Percentiles rank a stretch among this genome's conserved stretches.
Conservation (phyloP, 306 rosid genomes). For the Quercus bicolor region DNA sequence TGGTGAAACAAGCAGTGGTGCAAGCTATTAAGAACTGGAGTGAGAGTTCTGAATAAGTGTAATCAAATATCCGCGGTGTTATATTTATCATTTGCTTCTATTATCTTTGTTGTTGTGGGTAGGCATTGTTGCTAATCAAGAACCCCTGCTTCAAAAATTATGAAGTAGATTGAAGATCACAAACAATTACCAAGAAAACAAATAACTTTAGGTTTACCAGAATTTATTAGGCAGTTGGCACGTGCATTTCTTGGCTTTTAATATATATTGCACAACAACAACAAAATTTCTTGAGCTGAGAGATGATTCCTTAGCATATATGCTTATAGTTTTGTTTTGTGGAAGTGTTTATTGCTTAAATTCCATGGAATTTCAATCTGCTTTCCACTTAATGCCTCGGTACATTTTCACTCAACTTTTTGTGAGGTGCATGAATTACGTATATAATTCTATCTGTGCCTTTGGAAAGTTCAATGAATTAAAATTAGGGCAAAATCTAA, state of each 20-base stretch:
- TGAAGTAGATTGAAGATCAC: neutral
- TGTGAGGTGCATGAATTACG: neutral
- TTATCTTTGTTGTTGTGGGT: neutral
- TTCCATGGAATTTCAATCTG: neutral
- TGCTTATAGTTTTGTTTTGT: neutral
- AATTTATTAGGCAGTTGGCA: neutral
- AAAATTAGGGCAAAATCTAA: too few species aligned
- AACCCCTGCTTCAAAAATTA: neutral
- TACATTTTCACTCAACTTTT: neutral
- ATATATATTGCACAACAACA: neutral
- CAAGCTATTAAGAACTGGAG: conserved; percentile 54
- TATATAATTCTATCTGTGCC: neutral
- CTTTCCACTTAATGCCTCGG: neutral
- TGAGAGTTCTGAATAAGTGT: conserved; percentile 32
- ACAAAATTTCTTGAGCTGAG: neutral
- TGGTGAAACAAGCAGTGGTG: conserved; percentile 45
- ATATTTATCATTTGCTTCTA: neutral
- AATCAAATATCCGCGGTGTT: neutral
- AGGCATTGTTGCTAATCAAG: neutral
- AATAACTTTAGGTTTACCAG: neutral
- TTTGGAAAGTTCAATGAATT: neutral
- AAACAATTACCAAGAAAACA: neutral
- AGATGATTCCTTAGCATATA: neutral
- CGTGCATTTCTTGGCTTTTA: neutral
- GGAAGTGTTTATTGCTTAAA: neutral